Conservation (phyloP, 129 eudicot species). For the Flaveria bidentis region DNA sequence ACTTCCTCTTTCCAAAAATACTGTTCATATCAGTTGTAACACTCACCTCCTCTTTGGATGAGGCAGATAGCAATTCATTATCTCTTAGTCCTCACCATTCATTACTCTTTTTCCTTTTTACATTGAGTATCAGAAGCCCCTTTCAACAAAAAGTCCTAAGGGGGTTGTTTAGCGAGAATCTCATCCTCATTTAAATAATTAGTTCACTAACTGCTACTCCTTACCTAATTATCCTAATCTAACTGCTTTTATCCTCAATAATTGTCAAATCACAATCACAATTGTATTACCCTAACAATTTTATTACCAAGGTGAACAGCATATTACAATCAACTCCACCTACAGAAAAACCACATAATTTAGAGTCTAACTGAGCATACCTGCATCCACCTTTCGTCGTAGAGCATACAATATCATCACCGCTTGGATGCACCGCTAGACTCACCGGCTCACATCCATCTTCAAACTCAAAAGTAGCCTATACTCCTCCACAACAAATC, state of each 20-base stretch:
- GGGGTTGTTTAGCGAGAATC: not conserved
- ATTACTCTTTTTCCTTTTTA: not conserved
- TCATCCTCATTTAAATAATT: not conserved
- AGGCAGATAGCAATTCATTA: not conserved
- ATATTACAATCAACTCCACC: conserved; percentile 4
- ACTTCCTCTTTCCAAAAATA: not conserved
- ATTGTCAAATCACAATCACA: not conserved
- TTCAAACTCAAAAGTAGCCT: conserved; percentile 63
- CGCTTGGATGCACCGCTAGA: conserved; percentile 89
- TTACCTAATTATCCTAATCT: not conserved
- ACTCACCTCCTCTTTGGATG: not conserved
- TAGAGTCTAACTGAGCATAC: conserved; percentile 38
- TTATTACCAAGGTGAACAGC: not conserved
- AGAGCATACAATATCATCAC: conserved; percentile 68
- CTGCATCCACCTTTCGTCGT: conserved; percentile 78
- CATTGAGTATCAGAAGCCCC: not conserved
- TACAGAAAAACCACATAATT: not conserved
- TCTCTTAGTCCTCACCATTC: conserved; percentile 8
- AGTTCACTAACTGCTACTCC: not conserved
- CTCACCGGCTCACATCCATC: conserved; percentile 69
- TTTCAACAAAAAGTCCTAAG: not conserved
- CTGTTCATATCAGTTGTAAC: not conserved
- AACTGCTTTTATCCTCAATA: not conserved
- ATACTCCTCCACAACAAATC: conserved; percentile 29
- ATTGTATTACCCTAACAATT: not conserved